Conservation (phyloP, 108 stramenopile species). For the Cyclotella distinguenda region DNA sequence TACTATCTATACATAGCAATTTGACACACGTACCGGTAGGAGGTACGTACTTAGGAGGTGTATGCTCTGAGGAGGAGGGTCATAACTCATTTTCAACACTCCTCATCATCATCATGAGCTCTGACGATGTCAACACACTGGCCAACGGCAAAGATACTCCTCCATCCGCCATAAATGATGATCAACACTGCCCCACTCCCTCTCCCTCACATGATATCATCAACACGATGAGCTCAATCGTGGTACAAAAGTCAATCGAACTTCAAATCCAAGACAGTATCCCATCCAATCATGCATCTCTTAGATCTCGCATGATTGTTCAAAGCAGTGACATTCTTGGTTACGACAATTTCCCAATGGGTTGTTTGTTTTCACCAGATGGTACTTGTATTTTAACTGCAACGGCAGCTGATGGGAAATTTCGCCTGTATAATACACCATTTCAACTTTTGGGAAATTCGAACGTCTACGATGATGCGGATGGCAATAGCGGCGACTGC, state of each 20-base stretch:
- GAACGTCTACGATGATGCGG: neutral
- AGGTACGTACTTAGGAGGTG: too few species aligned
- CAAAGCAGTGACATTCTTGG: constrained; percentile 39
- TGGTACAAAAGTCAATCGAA: neutral
- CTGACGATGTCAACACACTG: too few species aligned
- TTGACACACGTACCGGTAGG: too few species aligned
- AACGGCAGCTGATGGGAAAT: constrained; percentile 47
- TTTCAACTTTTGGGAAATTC: constrained; percentile 13
- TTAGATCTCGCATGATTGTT: constrained; percentile 1
- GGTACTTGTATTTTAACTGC: constrained; percentile 72
- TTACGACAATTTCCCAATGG: constrained; percentile 61
- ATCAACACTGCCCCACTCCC: too few species aligned
- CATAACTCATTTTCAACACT: too few species aligned
- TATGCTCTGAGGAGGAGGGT: too few species aligned
- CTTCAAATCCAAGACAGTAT: neutral
- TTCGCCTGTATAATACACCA: constrained; percentile 75
- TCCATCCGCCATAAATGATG: too few species aligned
- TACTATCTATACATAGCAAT: too few species aligned
- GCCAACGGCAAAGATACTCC: too few species aligned
- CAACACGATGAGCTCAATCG: neutral
- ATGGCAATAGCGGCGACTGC: neutral
- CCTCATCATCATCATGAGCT: too few species aligned
- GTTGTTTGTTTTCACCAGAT: constrained; percentile 77
- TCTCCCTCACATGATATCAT: neutral
- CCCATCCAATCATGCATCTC: neutral